Base-by-base conservation (phyloP, 2,329 filamentous ascomycete genomes). In the Hymenoscyphus infarciens region DNA sequence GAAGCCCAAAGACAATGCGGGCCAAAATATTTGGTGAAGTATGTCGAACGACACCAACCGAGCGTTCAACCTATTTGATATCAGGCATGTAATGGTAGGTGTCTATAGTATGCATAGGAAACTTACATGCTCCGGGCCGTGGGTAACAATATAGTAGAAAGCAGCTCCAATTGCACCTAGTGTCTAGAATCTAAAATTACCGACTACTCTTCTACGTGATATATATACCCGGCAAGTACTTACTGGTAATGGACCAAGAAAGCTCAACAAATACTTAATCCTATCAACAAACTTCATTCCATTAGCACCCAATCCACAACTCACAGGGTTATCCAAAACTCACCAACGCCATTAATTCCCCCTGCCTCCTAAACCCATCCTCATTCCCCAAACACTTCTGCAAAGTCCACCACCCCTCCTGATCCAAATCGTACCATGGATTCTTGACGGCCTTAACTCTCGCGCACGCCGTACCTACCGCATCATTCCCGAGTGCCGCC, bases 361-460 rank as follows among this genome's bases (percentile, higher is more conserved):
- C 61, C 42, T 63, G 57, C 42, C 61, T 61, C 19, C 42, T 31
- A 29, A 33, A 63, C 25, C 61, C 58, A 35, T 57, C 39, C 16
- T 57, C 55, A 63, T 60, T 57, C 39, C 61, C 61, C 22, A 42
- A 19, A 55, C 57, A 63, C 13, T 42, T 31, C 27, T 63, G 54
- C 42, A 63, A 60, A 13, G 29, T n/a, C n/a, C 31, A 57, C 53
- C 61, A 63, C 25, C 60, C 61, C 25, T 25, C n/a, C 25, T 25
- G 19, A 11, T 16, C 7, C 15, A 63, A 35, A 19, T n/a, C 31
- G 15, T 56, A 55, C 61, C 61, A 63, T 10, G 58, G 61, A 57
- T 61, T 45, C n/a, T 42, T 27, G 1, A 39, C 61, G n/a, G 11
- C 19, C n/a, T 54, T 60, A 1, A 63, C 54, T 13, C 58, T n/a